These are phyloP conservation scores for Xerocomellus amylosporus DNA, from an alignment of 768 basidiomycete genomes.

Conservation along the genomic window DNA sequence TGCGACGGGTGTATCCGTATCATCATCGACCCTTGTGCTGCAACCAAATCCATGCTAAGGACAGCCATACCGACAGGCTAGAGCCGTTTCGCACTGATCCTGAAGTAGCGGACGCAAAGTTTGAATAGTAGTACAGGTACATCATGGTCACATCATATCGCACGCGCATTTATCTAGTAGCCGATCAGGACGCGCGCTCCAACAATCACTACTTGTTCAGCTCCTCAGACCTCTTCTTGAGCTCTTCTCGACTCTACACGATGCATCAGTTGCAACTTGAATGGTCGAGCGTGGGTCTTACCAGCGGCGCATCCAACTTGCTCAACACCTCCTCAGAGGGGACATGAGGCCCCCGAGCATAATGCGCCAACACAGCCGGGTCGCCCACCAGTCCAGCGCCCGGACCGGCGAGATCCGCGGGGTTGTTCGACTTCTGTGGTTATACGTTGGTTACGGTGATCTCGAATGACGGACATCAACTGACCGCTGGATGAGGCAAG, in stretches of 20 bases:
- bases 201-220: conserved; percentile 36
- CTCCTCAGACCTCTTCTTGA: conserved; percentile 44
- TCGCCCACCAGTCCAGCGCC: conserved; percentile 39
- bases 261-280: neutral
- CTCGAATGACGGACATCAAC: conserved; percentile 14
- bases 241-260: conserved; percentile 49
- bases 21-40: too few relatives aligned
- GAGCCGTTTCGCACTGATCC: too few relatives aligned
- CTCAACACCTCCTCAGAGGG: conserved; percentile 44
- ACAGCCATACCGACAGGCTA: too few relatives aligned
- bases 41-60: too few relatives aligned
- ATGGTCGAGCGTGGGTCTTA: conserved; percentile 21
- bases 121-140: too few relatives aligned
- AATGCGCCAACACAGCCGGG: conserved; percentile 43
- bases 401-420: conserved; percentile 44
- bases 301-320: conserved; percentile 47
- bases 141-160: neutral
- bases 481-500: conserved; percentile 61
- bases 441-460: neutral
- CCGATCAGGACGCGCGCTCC: too few relatives aligned
- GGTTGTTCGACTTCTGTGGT: conserved; percentile 57
- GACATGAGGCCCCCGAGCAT: conserved; percentile 50
- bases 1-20: too few relatives aligned
- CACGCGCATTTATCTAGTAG: neutral
- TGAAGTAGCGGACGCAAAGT: neutral